A percentile compares a stretch with the other conserved stretches of the same genome.
phyloP scores from a whole-genome alignment of 129 eudicot species.

The Arctium lappa region DNA sequence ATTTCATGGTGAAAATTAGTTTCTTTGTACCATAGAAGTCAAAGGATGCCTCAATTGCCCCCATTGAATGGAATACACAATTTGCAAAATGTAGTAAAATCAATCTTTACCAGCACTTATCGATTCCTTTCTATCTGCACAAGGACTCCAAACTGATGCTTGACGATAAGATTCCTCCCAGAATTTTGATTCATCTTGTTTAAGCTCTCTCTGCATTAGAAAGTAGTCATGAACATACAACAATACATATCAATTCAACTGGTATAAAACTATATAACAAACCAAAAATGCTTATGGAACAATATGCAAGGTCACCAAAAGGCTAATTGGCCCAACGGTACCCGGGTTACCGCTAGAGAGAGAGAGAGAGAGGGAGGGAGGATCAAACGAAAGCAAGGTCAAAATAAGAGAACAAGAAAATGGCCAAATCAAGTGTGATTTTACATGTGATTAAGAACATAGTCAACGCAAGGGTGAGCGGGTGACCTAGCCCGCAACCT shows the following conservation, averaged over 20 bases:
- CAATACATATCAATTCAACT: neutral
- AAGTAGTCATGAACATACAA: neutral
- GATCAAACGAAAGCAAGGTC: too few species aligned
- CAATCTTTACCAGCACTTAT: conserved; percentile 31
- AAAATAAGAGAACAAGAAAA: too few species aligned
- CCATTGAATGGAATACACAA: neutral
- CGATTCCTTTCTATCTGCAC: conserved; percentile 59
- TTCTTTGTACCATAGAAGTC: too few species aligned
- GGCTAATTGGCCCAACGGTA: too few species aligned
- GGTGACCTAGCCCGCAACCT: too few species aligned
- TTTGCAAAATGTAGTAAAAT: neutral
- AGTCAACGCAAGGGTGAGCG: too few species aligned
- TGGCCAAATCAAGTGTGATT: too few species aligned
- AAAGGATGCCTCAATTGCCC: neutral
- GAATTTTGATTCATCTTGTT: conserved; percentile 44
- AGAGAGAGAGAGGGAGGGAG: too few species aligned
- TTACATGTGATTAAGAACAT: too few species aligned
- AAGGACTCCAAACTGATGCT: conserved; percentile 79
- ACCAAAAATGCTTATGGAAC: neutral
- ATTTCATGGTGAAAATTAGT: too few species aligned
- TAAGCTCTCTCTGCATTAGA: conserved; percentile 44
- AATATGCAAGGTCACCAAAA: neutral
- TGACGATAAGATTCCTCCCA: conserved; percentile 67
- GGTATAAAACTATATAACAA: neutral
- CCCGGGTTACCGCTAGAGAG: too few species aligned